Conservation (phyloP, 441 rosid species). For the Eruca vesicaria region DNA sequence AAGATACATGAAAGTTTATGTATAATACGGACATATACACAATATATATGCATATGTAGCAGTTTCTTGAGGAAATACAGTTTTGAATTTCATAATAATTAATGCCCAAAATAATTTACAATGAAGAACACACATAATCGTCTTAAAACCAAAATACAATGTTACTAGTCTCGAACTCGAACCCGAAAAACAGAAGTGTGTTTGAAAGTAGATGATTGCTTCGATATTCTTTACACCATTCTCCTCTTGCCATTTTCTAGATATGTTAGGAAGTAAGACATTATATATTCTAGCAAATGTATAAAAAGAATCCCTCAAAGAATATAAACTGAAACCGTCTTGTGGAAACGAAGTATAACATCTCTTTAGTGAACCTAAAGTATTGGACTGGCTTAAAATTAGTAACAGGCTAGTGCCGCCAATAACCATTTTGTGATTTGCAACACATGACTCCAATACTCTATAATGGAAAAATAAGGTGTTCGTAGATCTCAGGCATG, state of each 20-base stretch:
- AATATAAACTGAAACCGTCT: not conserved
- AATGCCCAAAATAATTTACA: too few species aligned
- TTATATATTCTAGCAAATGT: not conserved
- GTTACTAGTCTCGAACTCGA: too few species aligned
- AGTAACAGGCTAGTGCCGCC: not conserved
- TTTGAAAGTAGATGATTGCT: too few species aligned
- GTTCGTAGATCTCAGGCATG: too few species aligned
- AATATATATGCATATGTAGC: slow-evolving; percentile 8
- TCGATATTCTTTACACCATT: not conserved
- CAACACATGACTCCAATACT: not conserved
- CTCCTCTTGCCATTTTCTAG: not conserved
- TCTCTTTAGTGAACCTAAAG: not conserved
- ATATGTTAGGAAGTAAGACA: not conserved
- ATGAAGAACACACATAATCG: too few species aligned
- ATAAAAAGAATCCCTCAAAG: not conserved
- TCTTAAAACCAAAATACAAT: too few species aligned
- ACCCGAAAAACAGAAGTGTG: too few species aligned
- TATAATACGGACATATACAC: slow-evolving; percentile 21
- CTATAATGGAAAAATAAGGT: not conserved
- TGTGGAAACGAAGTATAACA: not conserved
- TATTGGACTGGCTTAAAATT: not conserved
- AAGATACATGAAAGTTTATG: slow-evolving; percentile 30
- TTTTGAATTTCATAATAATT: not conserved
- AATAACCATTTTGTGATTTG: not conserved
- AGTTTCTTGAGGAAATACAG: not conserved